These are phyloP conservation scores for Epichloe sylvatica DNA, from an alignment of 2,329 filamentous ascomycete genomes.

Conservation along the genomic window DNA sequence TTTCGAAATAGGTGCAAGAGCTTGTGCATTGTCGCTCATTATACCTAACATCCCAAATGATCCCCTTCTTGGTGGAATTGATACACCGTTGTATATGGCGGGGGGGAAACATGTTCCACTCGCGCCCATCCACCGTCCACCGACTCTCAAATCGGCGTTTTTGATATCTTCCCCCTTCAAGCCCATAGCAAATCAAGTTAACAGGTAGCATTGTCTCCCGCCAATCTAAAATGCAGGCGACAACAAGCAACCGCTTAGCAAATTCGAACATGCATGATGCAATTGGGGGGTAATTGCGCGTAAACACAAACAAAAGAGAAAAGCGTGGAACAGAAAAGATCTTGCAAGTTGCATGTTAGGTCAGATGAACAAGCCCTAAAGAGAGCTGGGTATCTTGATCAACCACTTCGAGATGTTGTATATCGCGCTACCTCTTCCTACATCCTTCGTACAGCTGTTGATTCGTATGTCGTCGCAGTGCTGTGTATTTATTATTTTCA, in stretches of 20 bases:
- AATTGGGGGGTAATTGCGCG: not conserved
- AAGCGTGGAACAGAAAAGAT: conserved; percentile 2
- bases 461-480: conserved; percentile 1
- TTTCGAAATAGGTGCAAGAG: not conserved
- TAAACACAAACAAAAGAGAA: conserved; percentile 7
- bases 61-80: not conserved
- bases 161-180: not conserved
- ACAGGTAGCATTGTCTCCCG: not conserved
- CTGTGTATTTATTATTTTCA: not conserved
- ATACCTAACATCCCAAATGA: not conserved
- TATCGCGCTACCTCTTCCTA: conserved; percentile 1
- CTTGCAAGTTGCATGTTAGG: conserved; percentile 8
- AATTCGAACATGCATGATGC: not conserved
- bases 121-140: not conserved
- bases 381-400: conserved; percentile 28
- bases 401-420: conserved; percentile 16
- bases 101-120: not conserved
- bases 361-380: conserved; percentile 22
- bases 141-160: not conserved
- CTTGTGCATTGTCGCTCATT: not conserved
- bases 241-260: not conserved
- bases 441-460: not conserved
- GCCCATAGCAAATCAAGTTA: not conserved
- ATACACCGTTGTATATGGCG: conserved; percentile 1
- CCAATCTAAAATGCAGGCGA: not conserved